Percentiles rank a stretch among this genome's conserved stretches.
These are phyloP conservation scores for Curvularia verruculosa DNA, from an alignment of 2,329 filamentous ascomycete genomes.

Conservation along the genomic window DNA sequence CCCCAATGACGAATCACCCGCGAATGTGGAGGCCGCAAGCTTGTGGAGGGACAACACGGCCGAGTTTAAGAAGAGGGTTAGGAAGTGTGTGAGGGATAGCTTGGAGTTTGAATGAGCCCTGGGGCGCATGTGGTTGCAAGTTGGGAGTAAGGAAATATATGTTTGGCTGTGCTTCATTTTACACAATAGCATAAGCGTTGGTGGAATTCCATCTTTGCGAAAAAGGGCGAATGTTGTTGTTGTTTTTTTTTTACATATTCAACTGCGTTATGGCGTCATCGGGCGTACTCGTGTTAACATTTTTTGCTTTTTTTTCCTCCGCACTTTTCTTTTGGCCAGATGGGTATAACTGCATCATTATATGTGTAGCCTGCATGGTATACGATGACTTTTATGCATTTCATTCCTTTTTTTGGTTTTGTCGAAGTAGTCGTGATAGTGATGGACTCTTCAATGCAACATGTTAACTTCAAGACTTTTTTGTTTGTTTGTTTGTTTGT, in stretches of 20 bases:
- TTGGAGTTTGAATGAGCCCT: constrained; percentile 41
- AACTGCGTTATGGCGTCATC: constrained; percentile 5
- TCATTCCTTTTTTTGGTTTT: too few species aligned
- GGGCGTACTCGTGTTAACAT: too few species aligned
- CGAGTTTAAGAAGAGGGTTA: constrained; percentile 87
- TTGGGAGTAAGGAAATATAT: too few species aligned
- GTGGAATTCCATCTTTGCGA: background rate
- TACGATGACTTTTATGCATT: background rate
- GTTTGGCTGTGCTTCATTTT: background rate
- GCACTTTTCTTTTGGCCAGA: background rate
- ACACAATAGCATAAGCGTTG: constrained; percentile 13
- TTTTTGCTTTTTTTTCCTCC: background rate
- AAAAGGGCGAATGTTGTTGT: background rate
- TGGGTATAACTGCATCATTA: background rate
- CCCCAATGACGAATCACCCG: constrained; percentile 95
- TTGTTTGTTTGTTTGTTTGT: too few species aligned
- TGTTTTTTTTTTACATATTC: too few species aligned
- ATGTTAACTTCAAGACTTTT: too few species aligned
- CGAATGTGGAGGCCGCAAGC: constrained; percentile 94
- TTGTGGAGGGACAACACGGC: constrained; percentile 87
- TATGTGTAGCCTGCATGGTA: background rate
- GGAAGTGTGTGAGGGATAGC: constrained; percentile 73
- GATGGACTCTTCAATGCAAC: too few species aligned
- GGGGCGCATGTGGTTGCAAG: background rate
- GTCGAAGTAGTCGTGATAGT: too few species aligned